A percentile compares a stretch with the other conserved stretches of the same genome.
phyloP scores from a whole-genome alignment of 495 filamentous ascomycete species.

The Trichodelitschia bisporula region DNA sequence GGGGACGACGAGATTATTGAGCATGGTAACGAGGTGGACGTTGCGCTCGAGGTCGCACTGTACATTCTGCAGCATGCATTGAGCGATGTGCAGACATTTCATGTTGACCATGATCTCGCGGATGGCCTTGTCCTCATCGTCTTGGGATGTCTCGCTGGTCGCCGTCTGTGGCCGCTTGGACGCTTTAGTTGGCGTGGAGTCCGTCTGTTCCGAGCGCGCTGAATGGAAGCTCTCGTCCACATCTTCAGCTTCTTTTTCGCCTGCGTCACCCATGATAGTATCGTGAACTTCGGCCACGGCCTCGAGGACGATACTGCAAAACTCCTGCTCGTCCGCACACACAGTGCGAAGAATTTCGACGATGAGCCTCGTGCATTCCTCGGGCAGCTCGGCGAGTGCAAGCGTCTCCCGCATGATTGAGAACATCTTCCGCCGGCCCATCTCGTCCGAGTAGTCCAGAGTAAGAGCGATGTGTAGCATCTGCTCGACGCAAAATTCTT shows the following conservation, averaged over 20 bases:
- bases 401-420: constrained; percentile 61
- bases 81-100: constrained; percentile 92
- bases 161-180: constrained; percentile 19
- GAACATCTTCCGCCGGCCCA: constrained; percentile 88
- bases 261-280: constrained; percentile 33
- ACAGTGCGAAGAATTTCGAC: constrained; percentile 61
- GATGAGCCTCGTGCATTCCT: constrained; percentile 74
- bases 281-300: constrained; percentile 92
- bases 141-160: constrained; percentile 24
- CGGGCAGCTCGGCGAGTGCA: constrained; percentile 65
- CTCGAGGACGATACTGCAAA: constrained; percentile 79
- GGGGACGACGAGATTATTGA: constrained; percentile 89
- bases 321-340: constrained; percentile 73
- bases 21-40: constrained; percentile 69
- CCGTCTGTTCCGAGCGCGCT: constrained; percentile 59
- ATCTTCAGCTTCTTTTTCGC: constrained; percentile 3
- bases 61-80: constrained; percentile 90
- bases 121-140: constrained; percentile 57
- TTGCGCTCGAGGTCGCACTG: constrained; percentile 65
- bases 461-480: constrained; percentile 77
- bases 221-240: constrained; percentile 75
- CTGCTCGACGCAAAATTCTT: constrained; percentile 89
- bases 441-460: constrained; percentile 85
- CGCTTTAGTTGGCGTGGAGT: constrained; percentile 24
- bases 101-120: constrained; percentile 87